These are phyloP conservation scores for Platanthera guangdongensis DNA, from an alignment of 106 monocot genomes.

Conservation along the genomic window DNA sequence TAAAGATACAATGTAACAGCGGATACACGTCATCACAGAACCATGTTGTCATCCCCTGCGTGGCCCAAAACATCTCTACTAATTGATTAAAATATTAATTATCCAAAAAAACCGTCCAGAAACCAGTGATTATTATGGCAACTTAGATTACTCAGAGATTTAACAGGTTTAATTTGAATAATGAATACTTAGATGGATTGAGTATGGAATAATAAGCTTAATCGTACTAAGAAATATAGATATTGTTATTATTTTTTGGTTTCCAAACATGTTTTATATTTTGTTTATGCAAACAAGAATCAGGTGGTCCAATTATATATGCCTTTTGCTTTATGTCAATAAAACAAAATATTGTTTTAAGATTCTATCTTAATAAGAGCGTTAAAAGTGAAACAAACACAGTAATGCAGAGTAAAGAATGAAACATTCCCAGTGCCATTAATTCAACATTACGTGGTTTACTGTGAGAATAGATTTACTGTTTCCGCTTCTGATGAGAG, in stretches of 20 bases:
- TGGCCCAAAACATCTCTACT: background rate
- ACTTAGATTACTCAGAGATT: background rate
- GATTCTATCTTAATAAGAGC: background rate
- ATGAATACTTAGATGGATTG: background rate
- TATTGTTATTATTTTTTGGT: background rate
- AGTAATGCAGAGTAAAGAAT: background rate
- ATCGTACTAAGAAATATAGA: background rate
- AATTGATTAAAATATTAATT: background rate
- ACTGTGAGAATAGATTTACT: too few species aligned
- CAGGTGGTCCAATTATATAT: background rate
- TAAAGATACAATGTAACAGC: too few species aligned
- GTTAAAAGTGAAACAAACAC: background rate
- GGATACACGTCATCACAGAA: too few species aligned
- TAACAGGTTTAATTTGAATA: background rate
- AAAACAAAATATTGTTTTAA: background rate
- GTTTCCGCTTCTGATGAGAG: too few species aligned
- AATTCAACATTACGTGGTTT: background rate
- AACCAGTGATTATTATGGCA: background rate
- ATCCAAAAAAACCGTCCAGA: background rate
- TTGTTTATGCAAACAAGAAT: background rate
- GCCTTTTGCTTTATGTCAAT: background rate
- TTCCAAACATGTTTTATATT: background rate
- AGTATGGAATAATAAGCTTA: background rate
- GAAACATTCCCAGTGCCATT: background rate
- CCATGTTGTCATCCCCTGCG: too few species aligned